Base-by-base conservation (phyloP, 345 rosid genomes). In the Zanthoxylum bungeanum region DNA sequence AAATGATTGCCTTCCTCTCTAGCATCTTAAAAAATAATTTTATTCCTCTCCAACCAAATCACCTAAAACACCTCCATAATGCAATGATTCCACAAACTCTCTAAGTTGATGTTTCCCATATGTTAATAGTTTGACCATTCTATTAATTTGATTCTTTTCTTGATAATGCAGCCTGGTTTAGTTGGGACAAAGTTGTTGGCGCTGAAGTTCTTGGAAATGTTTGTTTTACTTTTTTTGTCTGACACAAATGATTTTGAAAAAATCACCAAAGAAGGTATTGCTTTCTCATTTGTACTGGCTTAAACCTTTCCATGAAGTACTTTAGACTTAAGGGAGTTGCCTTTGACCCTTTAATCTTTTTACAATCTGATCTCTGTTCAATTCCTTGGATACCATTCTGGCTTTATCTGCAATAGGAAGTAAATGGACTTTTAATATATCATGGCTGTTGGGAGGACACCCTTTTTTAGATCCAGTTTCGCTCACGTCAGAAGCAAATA, bases 131-230 rank as follows among this genome's bases (percentile, higher is more conserved):
- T 36, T 79, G 31, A 64, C 63, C 50, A 19, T 71, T 44, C 42
- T 60, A 47, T 71, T 74, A 44, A 74, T 21, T 25, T 68, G 42
- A 7, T 60, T 51, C 33, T 34, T 19, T 70, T 60, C 69, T 74
- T 80, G 62, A 64, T 74, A 64, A 44, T 80, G 85, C 81, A 95
- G 99, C 90, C 91, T 81, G 98, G 93, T 66, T 72, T 77, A 53
- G 79, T 91, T 61, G 88, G 96, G 66, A 83, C 81, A 66, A 88
- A 76, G 86, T 74, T 95, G 88, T 79, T 87, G 82, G 91, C 97
- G 33, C 79, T 92, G 76, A 95, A 92, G 82, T 95, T 92, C 81
- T 82, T 95, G 96, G 97, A 95, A 82, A 92, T 79, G 10, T 86
- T 80, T 76, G 69, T 95, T 61, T 80, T 92, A 73, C 91, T 87